phyloP scores from a whole-genome alignment of 1,284 basidiomycete species.

The Ceratobasidium sp. region DNA sequence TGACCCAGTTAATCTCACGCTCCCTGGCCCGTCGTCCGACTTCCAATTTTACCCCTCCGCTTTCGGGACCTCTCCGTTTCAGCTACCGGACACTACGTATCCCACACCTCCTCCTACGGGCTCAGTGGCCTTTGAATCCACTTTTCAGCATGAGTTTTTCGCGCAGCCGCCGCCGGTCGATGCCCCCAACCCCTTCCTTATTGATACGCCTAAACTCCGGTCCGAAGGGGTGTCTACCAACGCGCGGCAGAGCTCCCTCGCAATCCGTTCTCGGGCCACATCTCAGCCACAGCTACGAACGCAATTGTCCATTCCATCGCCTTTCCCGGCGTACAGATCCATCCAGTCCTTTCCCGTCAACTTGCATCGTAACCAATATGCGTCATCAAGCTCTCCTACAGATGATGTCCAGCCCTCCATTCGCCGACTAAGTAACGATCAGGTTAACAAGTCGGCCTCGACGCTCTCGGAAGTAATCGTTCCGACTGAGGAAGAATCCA shows the following conservation, averaged over 20 bases:
- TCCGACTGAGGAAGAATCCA: conserved; percentile 40
- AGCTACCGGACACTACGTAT: conserved; percentile 28
- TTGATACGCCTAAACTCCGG: conserved; percentile 20
- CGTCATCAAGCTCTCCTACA: conserved; percentile 38
- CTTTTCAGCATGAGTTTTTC: conserved; percentile 37
- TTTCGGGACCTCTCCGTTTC: conserved; percentile 18
- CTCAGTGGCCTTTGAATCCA: conserved; percentile 12
- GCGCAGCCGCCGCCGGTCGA: conserved; percentile 13
- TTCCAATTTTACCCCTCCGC: conserved; percentile 33
- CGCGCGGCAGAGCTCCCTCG: conserved; percentile 16
- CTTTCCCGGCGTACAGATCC: conserved; percentile 39
- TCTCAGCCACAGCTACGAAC: conserved; percentile 32
- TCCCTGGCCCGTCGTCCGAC: conserved; percentile 24
- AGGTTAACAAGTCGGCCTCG: conserved; percentile 28
- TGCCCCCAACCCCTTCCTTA: conserved; percentile 8
- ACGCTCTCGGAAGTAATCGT: conserved; percentile 37
- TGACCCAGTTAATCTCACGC: conserved; percentile 16
- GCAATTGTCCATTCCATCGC: conserved; percentile 40
- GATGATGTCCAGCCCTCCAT: conserved; percentile 36
- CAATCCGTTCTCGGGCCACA: conserved; percentile 28
- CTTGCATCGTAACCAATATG: conserved; percentile 29
- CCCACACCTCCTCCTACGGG: conserved; percentile 34
- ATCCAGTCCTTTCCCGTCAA: conserved; percentile 41
- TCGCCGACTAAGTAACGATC: conserved; percentile 32
- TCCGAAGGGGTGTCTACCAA: background rate